phyloP scores from a whole-genome alignment of 148 eudicot genomes.

The Fagopyrum homotropicum region DNA sequence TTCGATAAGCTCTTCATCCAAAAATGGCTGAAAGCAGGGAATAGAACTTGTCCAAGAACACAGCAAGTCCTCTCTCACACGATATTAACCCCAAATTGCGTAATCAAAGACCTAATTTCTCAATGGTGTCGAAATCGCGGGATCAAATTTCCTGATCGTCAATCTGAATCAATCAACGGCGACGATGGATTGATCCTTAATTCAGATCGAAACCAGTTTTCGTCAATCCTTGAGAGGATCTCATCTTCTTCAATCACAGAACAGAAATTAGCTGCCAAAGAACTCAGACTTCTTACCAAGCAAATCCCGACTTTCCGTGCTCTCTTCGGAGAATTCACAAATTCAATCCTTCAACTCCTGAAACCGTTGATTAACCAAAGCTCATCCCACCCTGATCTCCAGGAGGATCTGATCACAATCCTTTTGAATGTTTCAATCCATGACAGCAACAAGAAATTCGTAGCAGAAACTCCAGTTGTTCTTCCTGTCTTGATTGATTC shows the following conservation, averaged over 20 bases:
- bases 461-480: conserved; percentile 69
- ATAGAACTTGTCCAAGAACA: conserved; percentile 67
- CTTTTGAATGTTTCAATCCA: conserved; percentile 80
- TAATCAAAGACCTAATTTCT: conserved; percentile 54
- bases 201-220: conserved; percentile 53
- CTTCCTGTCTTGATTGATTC: conserved; percentile 59
- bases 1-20: conserved; percentile 74
- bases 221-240: conserved; percentile 53
- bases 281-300: conserved; percentile 64
- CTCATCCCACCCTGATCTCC: conserved; percentile 41
- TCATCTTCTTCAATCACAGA: conserved; percentile 48
- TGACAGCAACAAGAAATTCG: conserved; percentile 83
- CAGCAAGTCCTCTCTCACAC: conserved; percentile 89
- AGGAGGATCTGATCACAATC: conserved; percentile 81
- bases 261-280: conserved; percentile 80
- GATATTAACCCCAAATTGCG: conserved; percentile 57
- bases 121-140: conserved; percentile 68
- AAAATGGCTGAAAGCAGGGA: conserved; percentile 81
- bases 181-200: conserved; percentile 24
- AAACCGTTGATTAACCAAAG: conserved; percentile 29
- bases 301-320: conserved; percentile 71
- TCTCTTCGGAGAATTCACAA: conserved; percentile 57
- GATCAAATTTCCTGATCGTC: conserved; percentile 33
- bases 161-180: conserved; percentile 29
- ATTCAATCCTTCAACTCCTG: conserved; percentile 49